Percentiles rank a stretch among this genome's conserved stretches.
These are phyloP conservation scores for Geotrichum candidum DNA, from an alignment of 1,139 yeast genomes.

Conservation along the genomic window DNA sequence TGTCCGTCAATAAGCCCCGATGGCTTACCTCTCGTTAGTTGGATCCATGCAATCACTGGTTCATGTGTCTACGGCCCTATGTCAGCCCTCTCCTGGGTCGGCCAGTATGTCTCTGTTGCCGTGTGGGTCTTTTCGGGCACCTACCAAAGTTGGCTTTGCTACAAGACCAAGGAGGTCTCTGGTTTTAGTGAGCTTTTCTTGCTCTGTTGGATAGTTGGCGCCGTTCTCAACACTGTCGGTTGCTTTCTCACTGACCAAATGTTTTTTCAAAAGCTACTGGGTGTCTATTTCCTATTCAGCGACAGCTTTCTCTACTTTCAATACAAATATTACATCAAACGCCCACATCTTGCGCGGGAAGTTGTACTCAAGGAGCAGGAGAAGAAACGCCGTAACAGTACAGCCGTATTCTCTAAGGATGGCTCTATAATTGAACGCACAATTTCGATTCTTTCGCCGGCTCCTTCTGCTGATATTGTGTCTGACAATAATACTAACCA, in stretches of 20 bases:
- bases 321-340: slow-evolving; percentile 25
- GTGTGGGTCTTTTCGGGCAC: slow-evolving; percentile 33
- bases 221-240: slow-evolving; percentile 31
- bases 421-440: not conserved
- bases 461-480: not conserved
- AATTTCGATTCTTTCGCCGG: not conserved
- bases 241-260: slow-evolving; percentile 32
- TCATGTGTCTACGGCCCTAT: slow-evolving; percentile 22
- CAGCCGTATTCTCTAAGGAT: not conserved
- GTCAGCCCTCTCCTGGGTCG: slow-evolving; percentile 24
- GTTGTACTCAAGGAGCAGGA: not conserved
- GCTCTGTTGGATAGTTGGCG: slow-evolving; percentile 32
- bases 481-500: not conserved
- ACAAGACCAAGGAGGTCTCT: slow-evolving; percentile 28
- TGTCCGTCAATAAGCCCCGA: slow-evolving; percentile 8
- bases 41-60: slow-evolving; percentile 21
- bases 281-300: slow-evolving; percentile 25
- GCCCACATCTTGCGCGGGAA: slow-evolving; percentile 15
- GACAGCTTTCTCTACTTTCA: slow-evolving; percentile 29
- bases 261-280: slow-evolving; percentile 30
- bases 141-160: slow-evolving; percentile 30
- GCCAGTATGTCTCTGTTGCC: slow-evolving; percentile 27
- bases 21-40: slow-evolving; percentile 17
- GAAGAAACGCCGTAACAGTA: slow-evolving; percentile 2
- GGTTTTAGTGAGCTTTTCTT: slow-evolving; percentile 33